Percentiles rank a stretch among this genome's conserved stretches.
Evolutionary conservation across 2,329 filamentous ascomycete species (phyloP).

Genomic region (Claviceps africana): DNA sequence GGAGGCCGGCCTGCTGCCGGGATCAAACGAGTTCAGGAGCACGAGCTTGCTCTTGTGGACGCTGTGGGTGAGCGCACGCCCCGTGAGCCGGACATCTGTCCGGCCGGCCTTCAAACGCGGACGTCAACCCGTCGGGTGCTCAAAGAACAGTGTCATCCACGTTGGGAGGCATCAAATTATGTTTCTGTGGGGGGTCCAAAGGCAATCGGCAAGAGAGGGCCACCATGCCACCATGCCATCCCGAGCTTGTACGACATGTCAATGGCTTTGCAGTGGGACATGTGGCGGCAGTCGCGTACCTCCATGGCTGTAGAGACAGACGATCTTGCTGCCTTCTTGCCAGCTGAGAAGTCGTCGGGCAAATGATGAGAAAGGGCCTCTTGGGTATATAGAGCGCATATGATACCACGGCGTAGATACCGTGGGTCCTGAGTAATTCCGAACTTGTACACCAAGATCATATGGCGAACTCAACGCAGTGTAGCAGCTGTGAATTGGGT

Average conservation of each 20-base stretch:
- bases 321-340: background rate
- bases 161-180: background rate
- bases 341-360: background rate
- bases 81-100: background rate
- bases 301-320: background rate
- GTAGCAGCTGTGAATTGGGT: too few relatives aligned
- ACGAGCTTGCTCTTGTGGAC: background rate
- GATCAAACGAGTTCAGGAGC: background rate
- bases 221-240: background rate
- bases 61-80: too few relatives aligned
- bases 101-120: background rate
- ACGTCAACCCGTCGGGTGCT: background rate
- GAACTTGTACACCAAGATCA: too few relatives aligned
- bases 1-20: background rate
- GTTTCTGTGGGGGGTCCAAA: background rate
- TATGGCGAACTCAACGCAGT: too few relatives aligned
- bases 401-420: too few relatives aligned
- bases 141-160: background rate
- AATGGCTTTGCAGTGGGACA: background rate
- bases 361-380: too few relatives aligned
- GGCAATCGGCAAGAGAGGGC: background rate
- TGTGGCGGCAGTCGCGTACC: background rate
- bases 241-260: background rate
- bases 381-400: too few relatives aligned
- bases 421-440: too few relatives aligned